Evolutionary conservation across 305 asterid genomes (phyloP).

Genomic region (Fraxinus baroniana): DNA sequence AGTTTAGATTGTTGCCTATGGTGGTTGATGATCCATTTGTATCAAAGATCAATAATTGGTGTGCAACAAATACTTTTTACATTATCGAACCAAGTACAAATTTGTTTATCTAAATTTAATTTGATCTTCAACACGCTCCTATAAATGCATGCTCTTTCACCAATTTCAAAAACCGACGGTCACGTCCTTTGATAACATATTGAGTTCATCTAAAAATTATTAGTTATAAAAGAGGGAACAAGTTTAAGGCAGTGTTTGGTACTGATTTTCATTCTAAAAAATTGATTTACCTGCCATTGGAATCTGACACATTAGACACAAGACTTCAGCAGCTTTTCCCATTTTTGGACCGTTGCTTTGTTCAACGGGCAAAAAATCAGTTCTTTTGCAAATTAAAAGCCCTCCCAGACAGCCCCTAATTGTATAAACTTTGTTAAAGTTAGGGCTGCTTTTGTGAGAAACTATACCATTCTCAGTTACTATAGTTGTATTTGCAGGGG

Average conservation of each 20-base stretch:
- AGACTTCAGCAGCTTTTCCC: too few relatives aligned
- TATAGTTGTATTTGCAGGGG: neutral
- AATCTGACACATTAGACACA: too few relatives aligned
- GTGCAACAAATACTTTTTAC: neutral
- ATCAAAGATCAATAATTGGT: conserved; percentile 17
- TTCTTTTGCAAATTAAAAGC: too few relatives aligned
- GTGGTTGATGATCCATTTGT: conserved; percentile 4
- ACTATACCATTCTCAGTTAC: neutral
- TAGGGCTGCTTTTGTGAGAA: neutral
- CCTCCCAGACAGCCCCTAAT: too few relatives aligned
- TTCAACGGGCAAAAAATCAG: too few relatives aligned
- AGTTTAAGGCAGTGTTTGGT: neutral
- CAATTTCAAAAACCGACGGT: neutral
- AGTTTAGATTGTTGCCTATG: neutral
- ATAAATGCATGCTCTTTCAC: neutral
- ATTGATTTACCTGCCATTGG: too few relatives aligned
- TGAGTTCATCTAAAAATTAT: neutral
- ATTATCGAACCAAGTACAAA: neutral
- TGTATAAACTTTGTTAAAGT: neutral
- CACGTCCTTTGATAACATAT: neutral
- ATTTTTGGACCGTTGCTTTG: too few relatives aligned
- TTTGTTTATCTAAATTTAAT: neutral
- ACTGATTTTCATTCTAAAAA: too few relatives aligned
- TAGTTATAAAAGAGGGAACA: neutral
- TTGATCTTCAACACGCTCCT: neutral